Evolutionary conservation across 495 filamentous ascomycete genomes (phyloP), one percentile per base, ranked within the genome.

Genomic region (Hypoxylon rickii): DNA sequence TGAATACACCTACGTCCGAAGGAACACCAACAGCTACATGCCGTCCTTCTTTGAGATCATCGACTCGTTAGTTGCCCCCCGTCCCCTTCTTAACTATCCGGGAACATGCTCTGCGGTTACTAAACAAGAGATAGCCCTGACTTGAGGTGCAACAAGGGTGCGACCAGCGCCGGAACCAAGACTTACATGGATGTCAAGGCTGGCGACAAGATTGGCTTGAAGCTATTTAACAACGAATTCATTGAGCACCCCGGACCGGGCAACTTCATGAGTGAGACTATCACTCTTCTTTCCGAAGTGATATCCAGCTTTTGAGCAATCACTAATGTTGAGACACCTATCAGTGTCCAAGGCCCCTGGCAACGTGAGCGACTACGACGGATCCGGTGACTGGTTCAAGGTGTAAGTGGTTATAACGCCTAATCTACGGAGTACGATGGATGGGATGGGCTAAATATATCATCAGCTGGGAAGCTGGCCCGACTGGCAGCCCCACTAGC

Each of bases 301-400:
- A n/a, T n/a, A n/a, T n/a, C n/a, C n/a, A n/a, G n/a, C n/a, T n/a
- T n/a, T n/a, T n/a, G n/a, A n/a, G n/a, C n/a, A n/a, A n/a, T n/a
- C n/a, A n/a, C n/a, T n/a, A n/a, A n/a, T n/a, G n/a, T n/a, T n/a
- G n/a, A n/a, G n/a, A n/a, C n/a, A n/a, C n/a, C n/a, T n/a, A n/a
- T 77, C 73, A 55, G 70, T 81, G 70, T 78, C 78, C 47, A 74
- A 74, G 43, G 79, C 76, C 2, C 73, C 76, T 7, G 70, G 52
- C 39, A 51, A 56, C 16, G 75, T 76, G 26, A 58, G 63, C 32
- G 64, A 60, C 24, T 82, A 79, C 63, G 79, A 80, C 51, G 77
- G 71, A 33, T 71, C 67, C 6, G 76, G 76, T 32, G 67, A 75
- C 15, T 79, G 77, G 77, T 83, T 81, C 60, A 83, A 83, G 68